Percentiles rank a stretch among this genome's conserved stretches.
phyloP scores from a whole-genome alignment of 805 yeast species.

The Kodamaea fukazawae region DNA sequence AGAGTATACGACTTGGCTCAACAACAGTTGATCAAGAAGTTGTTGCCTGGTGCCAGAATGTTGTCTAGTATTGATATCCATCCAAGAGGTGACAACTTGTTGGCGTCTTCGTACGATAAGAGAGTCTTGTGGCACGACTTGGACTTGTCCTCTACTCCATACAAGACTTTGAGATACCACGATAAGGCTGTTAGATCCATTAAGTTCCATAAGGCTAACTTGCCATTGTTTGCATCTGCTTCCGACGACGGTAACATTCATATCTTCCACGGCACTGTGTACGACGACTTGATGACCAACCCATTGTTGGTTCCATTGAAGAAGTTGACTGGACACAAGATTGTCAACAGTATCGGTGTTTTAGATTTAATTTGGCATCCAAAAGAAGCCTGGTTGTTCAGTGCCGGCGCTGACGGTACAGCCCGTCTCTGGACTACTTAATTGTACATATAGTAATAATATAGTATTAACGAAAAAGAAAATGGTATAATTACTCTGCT shows the following conservation, averaged over 20 bases:
- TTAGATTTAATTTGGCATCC: conserved; percentile 94
- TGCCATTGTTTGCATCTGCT: conserved; percentile 92
- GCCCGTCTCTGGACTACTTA: conserved; percentile 96
- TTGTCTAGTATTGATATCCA: conserved; percentile 87
- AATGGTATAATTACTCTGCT: too few species aligned
- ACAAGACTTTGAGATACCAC: conserved; percentile 93
- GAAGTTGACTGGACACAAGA: conserved; percentile 87
- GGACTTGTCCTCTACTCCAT: conserved; percentile 85
- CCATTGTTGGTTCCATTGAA: conserved; percentile 95
- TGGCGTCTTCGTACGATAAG: conserved; percentile 92
- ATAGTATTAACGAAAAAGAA: too few species aligned
- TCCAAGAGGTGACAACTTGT: conserved; percentile 91
- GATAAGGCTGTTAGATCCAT: conserved; percentile 90
- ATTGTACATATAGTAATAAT: conserved; percentile 2
- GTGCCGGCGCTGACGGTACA: conserved; percentile 95
- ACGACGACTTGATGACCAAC: conserved; percentile 92
- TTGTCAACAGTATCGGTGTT: conserved; percentile 79
- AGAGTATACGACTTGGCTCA: conserved; percentile 87
- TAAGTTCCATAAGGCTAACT: conserved; percentile 75
- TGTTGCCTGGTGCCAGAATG: conserved; percentile 96
- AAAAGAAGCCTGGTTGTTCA: conserved; percentile 94
- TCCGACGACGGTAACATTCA: conserved; percentile 93
- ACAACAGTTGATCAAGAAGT: conserved; percentile 78
- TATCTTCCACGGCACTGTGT: conserved; percentile 94
- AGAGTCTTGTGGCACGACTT: conserved; percentile 97